phyloP scores from a whole-genome alignment of 2,329 filamentous ascomycete genomes.

The Diaporthe longicolla region DNA sequence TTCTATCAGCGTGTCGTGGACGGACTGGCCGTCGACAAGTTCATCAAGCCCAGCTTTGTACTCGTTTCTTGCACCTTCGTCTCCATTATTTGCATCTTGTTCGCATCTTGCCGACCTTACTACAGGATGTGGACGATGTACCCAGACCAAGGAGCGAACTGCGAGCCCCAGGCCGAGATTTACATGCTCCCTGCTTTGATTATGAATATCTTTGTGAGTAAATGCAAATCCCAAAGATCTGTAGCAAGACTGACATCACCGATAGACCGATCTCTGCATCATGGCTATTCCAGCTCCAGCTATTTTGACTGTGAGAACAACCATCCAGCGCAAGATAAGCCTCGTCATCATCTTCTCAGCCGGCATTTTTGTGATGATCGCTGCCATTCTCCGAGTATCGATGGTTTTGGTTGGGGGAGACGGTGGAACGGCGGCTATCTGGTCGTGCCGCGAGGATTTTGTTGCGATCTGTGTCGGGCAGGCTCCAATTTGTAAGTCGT shows the following conservation, averaged over 20 bases:
- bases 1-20: constrained; percentile 55
- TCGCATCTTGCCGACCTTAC: constrained; percentile 53
- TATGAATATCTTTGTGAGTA: constrained; percentile 48
- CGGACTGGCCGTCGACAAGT: constrained; percentile 53
- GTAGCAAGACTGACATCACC: no score
- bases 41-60: constrained; percentile 53
- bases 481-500: constrained; percentile 48
- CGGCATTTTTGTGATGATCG: constrained; percentile 53
- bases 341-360: constrained; percentile 52
- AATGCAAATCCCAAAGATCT: no score
- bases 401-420: constrained; percentile 47
- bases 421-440: constrained; percentile 48
- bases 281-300: constrained; percentile 54
- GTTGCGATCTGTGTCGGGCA: constrained; percentile 55
- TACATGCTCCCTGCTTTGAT: constrained; percentile 52
- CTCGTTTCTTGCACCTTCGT: constrained; percentile 48
- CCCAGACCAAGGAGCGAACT: constrained; percentile 54
- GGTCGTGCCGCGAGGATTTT: constrained; percentile 57
- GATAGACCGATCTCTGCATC: constrained; percentile 52
- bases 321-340: constrained; percentile 49
- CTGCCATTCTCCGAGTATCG: constrained; percentile 47
- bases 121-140: constrained; percentile 53
- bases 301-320: constrained; percentile 49
- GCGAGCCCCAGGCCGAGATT: constrained; percentile 51
- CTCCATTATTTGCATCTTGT: constrained; percentile 48